Percentiles rank a stretch among this genome's conserved stretches.
Evolutionary conservation across 2,329 filamentous ascomycete genomes (phyloP).

Genomic region (Geosmithia putterillii): DNA sequence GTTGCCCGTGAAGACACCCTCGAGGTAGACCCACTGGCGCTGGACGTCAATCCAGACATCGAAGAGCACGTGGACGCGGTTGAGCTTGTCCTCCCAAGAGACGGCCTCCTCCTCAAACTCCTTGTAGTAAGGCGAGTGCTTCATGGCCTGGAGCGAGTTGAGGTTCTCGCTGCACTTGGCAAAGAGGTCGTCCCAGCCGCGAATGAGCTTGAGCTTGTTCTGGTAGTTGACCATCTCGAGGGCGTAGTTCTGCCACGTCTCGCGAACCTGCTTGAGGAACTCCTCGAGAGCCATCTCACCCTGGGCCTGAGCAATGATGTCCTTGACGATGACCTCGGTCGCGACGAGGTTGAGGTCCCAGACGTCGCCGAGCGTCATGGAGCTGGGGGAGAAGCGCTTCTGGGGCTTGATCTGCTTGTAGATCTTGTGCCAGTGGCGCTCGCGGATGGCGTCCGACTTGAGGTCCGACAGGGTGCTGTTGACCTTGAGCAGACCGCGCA

Average conservation of each 20-base stretch:
- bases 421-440: constrained; percentile 95
- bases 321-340: constrained; percentile 77
- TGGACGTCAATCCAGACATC: constrained; percentile 99
- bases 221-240: constrained; percentile 95
- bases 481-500: constrained; percentile 81
- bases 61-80: constrained; percentile 92
- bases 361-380: constrained; percentile 94
- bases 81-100: constrained; percentile 95
- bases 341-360: constrained; percentile 91
- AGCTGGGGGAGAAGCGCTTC: constrained; percentile 86
- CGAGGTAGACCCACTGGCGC: constrained; percentile 97
- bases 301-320: constrained; percentile 90
- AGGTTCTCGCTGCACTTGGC: constrained; percentile 97
- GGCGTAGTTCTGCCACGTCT: constrained; percentile 92
- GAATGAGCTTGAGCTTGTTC: constrained; percentile 93
- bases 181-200: constrained; percentile 96
- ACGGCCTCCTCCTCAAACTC: constrained; percentile 97
- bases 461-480: constrained; percentile 80
- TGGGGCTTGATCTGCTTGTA: constrained; percentile 91
- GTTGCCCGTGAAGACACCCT: constrained; percentile 97
- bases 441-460: constrained; percentile 91
- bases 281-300: constrained; percentile 98
- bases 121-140: constrained; percentile 97
- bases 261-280: constrained; percentile 90
- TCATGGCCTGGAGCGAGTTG: constrained; percentile 96